phyloP scores from a whole-genome alignment of 495 filamentous ascomycete species.

The Hypoxylon lenormandii region DNA sequence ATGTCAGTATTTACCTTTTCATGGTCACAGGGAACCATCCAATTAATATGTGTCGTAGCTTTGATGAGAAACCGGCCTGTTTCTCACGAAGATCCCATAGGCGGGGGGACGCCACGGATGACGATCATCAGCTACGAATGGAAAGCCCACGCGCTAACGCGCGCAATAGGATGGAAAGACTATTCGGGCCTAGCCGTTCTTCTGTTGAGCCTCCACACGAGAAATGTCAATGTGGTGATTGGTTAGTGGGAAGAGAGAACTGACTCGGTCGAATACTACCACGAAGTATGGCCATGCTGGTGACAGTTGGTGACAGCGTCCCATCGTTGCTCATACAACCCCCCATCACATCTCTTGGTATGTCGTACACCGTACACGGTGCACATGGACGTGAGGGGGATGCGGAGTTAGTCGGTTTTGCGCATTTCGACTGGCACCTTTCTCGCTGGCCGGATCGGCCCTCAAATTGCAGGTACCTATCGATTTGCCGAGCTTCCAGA shows the following conservation, averaged over 20 bases:
- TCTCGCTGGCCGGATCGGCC: slow-evolving; percentile 20
- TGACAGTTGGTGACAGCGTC: slow-evolving; percentile 17
- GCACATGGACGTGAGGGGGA: slow-evolving; percentile 11
- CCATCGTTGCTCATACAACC: slow-evolving; percentile 1
- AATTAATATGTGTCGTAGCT: slow-evolving; percentile 3
- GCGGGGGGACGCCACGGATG: slow-evolving; percentile 15
- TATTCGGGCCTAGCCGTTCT: slow-evolving; percentile 38
- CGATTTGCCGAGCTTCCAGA: slow-evolving; percentile 36
- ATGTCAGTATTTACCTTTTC: slow-evolving; percentile 13
- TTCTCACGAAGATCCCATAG: slow-evolving; percentile 18
- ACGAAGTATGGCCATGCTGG: slow-evolving; percentile 14
- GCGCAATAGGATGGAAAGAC: slow-evolving; percentile 39
- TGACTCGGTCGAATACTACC: slow-evolving; percentile 30
- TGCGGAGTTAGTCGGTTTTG: slow-evolving; percentile 24
- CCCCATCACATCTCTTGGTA: slow-evolving; percentile 10
- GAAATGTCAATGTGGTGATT: slow-evolving; percentile 21
- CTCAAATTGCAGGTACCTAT: slow-evolving; percentile 16
- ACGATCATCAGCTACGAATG: slow-evolving; percentile 32
- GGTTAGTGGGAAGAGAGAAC: slow-evolving; percentile 16
- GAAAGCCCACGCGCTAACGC: slow-evolving; percentile 42
- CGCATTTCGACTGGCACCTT: neutral
- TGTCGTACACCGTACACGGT: neutral
- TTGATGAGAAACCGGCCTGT: neutral
- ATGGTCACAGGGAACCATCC: neutral
- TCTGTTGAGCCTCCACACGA: slow-evolving; percentile 45